Base-by-base conservation (phyloP, 139 green algal species). In the Monoraphidium neglectum region DNA sequence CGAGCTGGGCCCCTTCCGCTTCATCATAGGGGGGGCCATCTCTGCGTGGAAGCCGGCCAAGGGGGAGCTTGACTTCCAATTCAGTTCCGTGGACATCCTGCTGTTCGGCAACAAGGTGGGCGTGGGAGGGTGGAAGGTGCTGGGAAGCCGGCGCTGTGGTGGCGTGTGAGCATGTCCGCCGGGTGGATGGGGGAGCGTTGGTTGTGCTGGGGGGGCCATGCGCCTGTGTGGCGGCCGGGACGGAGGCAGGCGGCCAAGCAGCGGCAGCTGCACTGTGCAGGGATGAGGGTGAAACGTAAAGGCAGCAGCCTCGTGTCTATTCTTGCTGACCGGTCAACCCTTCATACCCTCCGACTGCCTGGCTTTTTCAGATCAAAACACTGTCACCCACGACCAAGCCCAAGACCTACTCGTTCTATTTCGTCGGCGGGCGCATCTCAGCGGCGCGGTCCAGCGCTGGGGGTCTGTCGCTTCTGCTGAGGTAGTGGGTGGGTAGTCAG, bases 331-430 rank as follows among this genome's bases (percentile, higher is more conserved):
- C n/a, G n/a, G n/a, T n/a, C n/a, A n/a, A n/a, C n/a, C n/a, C n/a
- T 33, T 54, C 60, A 70, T 63, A 23, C 33, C 60, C 72, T 53
- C 67, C 23, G 0, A 16, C 23, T 12, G 8, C 43, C 43, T 12
- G 8, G 8, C 43, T 12, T 16, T 24, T 43, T 4, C 79, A 84
- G 79, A 70, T 82, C 10, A 82, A 56, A 54, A 61, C 78, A 46
- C 69, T 85, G 26, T 77, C 33, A 0, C 80, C 80, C 46, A 82
- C 81, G 54, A 82, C 80, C 16, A 85, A 85, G 74, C 80, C 74
- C 40, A 85, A 85, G 70, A 85, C 74, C 24, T 85, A 85, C 80
- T 82, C 74, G 12, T 85, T 78, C 35, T 85, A 73, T 69, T 80
- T 72, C 60, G 64, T 79, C 35, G 69, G 26, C 3, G 15, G 49